These are phyloP conservation scores for Curvularia spicifera DNA, from an alignment of 2,329 filamentous ascomycete genomes.

Conservation along the genomic window DNA sequence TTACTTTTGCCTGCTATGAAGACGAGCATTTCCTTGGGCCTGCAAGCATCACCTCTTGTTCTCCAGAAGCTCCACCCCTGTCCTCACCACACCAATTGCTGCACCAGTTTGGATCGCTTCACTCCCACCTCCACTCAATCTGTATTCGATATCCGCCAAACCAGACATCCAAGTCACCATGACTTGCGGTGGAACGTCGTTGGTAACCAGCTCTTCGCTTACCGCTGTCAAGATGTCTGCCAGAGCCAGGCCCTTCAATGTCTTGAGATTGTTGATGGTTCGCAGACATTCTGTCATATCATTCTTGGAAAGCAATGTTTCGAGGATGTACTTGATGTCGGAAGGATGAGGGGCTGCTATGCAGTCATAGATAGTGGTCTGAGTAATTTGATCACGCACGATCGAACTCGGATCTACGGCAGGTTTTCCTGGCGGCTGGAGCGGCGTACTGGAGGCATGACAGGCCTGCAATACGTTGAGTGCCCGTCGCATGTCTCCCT, in stretches of 20 bases:
- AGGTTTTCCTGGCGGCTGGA: slow-evolving; percentile 57
- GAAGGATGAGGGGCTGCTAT: slow-evolving; percentile 93
- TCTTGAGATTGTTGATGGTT: slow-evolving; percentile 87
- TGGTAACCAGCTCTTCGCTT: slow-evolving; percentile 78
- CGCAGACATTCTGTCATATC: slow-evolving; percentile 90
- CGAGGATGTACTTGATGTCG: slow-evolving; percentile 83
- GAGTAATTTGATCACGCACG: slow-evolving; percentile 83
- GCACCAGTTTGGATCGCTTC: slow-evolving; percentile 92
- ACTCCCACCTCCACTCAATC: slow-evolving; percentile 83
- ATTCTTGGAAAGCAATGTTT: slow-evolving; percentile 80
- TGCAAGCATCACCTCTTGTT: slow-evolving; percentile 30
- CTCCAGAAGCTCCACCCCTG: slow-evolving; percentile 74
- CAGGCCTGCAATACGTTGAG: slow-evolving; percentile 96
- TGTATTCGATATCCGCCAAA: slow-evolving; percentile 89
- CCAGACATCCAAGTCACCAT: slow-evolving; percentile 92
- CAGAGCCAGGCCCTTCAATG: slow-evolving; percentile 81
- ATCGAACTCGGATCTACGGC: slow-evolving; percentile 63
- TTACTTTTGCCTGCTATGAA: not conserved
- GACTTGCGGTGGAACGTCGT: slow-evolving; percentile 85
- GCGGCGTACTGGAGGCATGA: slow-evolving; percentile 81
- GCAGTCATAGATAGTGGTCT: slow-evolving; percentile 94
- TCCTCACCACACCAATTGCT: slow-evolving; percentile 85
- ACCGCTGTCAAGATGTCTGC: slow-evolving; percentile 92
- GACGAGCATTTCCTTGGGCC: not conserved
- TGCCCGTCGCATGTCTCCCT: slow-evolving; percentile 94